Evolutionary conservation across 495 filamentous ascomycete genomes (phyloP).

Genomic region (Entonaema liquescens): DNA sequence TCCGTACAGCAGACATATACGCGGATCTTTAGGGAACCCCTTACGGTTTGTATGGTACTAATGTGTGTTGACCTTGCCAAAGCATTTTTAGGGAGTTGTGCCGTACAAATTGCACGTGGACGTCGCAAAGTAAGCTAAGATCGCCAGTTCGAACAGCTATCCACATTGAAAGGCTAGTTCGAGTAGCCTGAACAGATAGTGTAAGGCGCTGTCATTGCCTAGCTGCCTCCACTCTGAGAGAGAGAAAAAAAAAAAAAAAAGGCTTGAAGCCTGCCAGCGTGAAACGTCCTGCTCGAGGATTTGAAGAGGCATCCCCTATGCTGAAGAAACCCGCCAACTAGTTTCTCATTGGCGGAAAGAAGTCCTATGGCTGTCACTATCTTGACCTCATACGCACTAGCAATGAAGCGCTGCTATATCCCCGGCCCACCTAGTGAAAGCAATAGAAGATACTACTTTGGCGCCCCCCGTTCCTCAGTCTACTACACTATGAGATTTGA

Average conservation of each 20-base stretch:
- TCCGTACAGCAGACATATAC: not conserved
- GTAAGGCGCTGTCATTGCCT: conserved; percentile 10
- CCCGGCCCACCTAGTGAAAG: conserved; percentile 7
- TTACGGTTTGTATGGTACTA: not conserved
- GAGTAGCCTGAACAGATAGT: conserved; percentile 14
- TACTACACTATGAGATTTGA: conserved; percentile 2
- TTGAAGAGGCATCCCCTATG: conserved; percentile 18
- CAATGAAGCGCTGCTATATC: conserved; percentile 6
- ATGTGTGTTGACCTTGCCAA: not conserved
- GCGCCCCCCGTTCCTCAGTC: not conserved
- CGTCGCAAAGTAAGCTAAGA: conserved; percentile 31
- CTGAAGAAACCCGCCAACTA: conserved; percentile 6
- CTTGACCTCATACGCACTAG: conserved; percentile 13
- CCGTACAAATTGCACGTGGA: conserved; percentile 1
- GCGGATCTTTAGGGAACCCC: conserved; percentile 5
- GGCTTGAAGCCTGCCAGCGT: conserved; percentile 20
- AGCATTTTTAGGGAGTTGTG: not conserved
- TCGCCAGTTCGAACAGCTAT: conserved; percentile 18
- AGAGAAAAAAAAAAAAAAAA: conserved; percentile 16
- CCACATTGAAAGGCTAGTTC: conserved; percentile 10
- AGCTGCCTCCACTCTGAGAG: conserved; percentile 22
- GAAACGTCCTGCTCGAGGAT: conserved; percentile 29
- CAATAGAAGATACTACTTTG: conserved; percentile 7
- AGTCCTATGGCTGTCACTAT: conserved; percentile 28
- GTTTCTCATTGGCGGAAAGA: conserved; percentile 33